Conservation (phyloP, 2,329 filamentous ascomycete species). For the Talaromyces islandicus region DNA sequence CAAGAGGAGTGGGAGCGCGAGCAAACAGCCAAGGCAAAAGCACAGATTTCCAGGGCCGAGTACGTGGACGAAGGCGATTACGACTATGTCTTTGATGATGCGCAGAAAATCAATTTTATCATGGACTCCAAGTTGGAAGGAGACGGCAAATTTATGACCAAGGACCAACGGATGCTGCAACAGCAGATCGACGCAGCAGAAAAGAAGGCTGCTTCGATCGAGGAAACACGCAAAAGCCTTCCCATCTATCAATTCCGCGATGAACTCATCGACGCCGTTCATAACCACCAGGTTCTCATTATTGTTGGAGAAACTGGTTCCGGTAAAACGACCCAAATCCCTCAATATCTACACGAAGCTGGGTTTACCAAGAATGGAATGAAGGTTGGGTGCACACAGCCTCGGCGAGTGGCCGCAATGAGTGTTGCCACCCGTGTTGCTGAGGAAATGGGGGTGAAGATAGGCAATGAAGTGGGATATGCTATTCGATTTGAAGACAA, state of each 20-base stretch:
- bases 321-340: conserved; percentile 92
- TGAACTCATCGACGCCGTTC: conserved; percentile 78
- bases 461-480: conserved; percentile 91
- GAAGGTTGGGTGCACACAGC: conserved; percentile 91
- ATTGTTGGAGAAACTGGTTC: conserved; percentile 92
- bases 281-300: conserved; percentile 78
- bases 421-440: conserved; percentile 93
- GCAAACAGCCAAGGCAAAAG: conserved; percentile 79
- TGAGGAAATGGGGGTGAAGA: conserved; percentile 83
- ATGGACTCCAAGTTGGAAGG: conserved; percentile 67
- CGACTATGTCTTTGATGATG: conserved; percentile 86
- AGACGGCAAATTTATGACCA: conserved; percentile 63
- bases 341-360: conserved; percentile 88
- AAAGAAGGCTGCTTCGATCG: conserved; percentile 78
- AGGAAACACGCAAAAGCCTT: conserved; percentile 83
- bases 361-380: conserved; percentile 78
- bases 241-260: conserved; percentile 87
- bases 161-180: conserved; percentile 72
- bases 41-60: conserved; percentile 71
- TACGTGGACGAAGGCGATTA: conserved; percentile 76
- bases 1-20: conserved; percentile 95
- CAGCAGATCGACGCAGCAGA: conserved; percentile 84
- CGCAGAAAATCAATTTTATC: conserved; percentile 80
- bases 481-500: conserved; percentile 91
- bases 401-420: conserved; percentile 93